phyloP scores from a whole-genome alignment of 2,329 filamentous ascomycete species.

The Ilyonectria destructans region DNA sequence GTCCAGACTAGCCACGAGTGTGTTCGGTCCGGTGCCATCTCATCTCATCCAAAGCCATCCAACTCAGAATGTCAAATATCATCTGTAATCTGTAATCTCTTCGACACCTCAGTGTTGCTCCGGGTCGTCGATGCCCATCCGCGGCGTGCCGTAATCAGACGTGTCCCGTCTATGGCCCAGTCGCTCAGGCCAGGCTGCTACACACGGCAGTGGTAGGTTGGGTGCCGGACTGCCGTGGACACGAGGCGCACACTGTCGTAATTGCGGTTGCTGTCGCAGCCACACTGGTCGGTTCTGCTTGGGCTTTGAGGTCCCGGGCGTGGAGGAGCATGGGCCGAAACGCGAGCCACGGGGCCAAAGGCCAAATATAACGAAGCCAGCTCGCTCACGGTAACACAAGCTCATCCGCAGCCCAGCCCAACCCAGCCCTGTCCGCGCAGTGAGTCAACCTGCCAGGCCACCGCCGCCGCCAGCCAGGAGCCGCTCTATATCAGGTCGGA shows the following conservation, averaged over 20 bases:
- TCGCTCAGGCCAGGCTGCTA: not conserved
- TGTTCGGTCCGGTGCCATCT: conserved; percentile 11
- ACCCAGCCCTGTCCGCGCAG: conserved; percentile 11
- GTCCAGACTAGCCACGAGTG: conserved; percentile 17
- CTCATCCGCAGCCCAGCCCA: conserved; percentile 17
- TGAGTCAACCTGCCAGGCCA: conserved; percentile 24
- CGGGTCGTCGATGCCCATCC: conserved; percentile 8
- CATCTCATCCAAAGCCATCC: conserved; percentile 16
- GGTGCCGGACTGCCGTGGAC: not conserved
- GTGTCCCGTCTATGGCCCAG: conserved; percentile 10
- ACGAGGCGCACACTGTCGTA: not conserved
- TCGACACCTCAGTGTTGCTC: not conserved
- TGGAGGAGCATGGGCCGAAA: conserved; percentile 6
- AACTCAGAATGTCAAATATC: not conserved
- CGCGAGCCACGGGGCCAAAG: conserved; percentile 17
- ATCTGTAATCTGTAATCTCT: not conserved
- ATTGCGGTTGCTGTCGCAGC: not conserved
- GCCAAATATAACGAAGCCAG: conserved; percentile 27
- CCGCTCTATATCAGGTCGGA: conserved; percentile 10
- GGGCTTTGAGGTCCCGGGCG: conserved; percentile 8
- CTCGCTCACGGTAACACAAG: conserved; percentile 26
- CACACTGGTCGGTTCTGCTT: conserved; percentile 10
- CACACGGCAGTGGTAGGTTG: not conserved
- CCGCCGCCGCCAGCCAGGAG: conserved; percentile 18
- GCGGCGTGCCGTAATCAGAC: not conserved